Base-by-base conservation (phyloP, 495 filamentous ascomycete species). In the Lasiosphaeria miniovina region DNA sequence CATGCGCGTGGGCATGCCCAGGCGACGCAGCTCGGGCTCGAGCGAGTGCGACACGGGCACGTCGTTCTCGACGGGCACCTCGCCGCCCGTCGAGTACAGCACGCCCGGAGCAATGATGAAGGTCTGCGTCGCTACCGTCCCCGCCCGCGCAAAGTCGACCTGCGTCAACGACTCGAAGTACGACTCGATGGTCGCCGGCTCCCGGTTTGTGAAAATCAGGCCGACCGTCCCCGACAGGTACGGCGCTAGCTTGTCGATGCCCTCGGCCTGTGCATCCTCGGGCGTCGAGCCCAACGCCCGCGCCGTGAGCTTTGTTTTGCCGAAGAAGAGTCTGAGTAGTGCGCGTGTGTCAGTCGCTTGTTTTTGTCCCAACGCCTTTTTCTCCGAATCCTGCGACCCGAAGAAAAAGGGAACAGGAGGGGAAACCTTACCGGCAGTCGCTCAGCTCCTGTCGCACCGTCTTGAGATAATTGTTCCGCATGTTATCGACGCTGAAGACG, bases 251-350 rank as follows among this genome's bases (percentile, higher is more conserved):
- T 75, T 73, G 73, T 85, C 79, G 67, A 93, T 80, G 68, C 87
- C 86, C 49, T 86, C 81, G 63, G 89, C 87, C 74, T 89, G 85
- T 74, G 91, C 89, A 65, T 85, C 84, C 67, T 90, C 89, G 64
- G 85, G 77, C 58, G 75, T 86, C 48, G 79, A 77, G 65, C 93
- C 93, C 10, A 98, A 87, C 54, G 94, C 91, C 76, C 90, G 88
- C 59, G 90, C 88, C 89, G 96, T 98, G 68, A 97, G 92, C 78
- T 97, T 97, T 50, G 93, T 98, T 75, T 97, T 98, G 73, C 94
- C 94, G 74, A 97, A 97, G 84, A 97, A 97, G 71, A 98, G 72
- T 60, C 93, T 92, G 58, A 52, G 33, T 11, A 51, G 43, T 6
- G 31, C 17, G 8, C 43, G 50, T 41, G 17, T 14, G 38, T 49